Evolutionary conservation across 345 rosid genomes (phyloP).

Genomic region (Luvunga scandens): DNA sequence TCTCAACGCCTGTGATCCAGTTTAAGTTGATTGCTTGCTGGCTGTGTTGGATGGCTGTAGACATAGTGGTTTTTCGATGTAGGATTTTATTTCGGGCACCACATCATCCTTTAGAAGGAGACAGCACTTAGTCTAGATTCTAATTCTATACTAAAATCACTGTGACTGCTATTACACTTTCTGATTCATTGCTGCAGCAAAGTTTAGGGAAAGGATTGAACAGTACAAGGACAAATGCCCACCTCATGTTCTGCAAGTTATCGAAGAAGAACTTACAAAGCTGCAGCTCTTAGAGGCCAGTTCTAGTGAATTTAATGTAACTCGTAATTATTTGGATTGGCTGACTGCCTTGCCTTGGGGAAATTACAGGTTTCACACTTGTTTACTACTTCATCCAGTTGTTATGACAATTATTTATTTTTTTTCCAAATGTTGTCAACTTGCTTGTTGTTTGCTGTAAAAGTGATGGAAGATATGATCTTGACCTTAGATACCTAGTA

Average conservation of each 20-base stretch:
- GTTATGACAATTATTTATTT: not conserved
- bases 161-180: not conserved
- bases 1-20: not conserved
- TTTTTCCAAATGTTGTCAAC: not conserved
- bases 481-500: not conserved
- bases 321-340: constrained; percentile 99
- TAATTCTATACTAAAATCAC: not conserved
- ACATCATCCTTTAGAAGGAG: not conserved
- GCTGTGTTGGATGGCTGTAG: not conserved
- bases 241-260: constrained; percentile 83
- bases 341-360: constrained; percentile 97
- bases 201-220: constrained; percentile 92
- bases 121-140: not conserved
- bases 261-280: constrained; percentile 97
- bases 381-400: constrained; percentile 11
- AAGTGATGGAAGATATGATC: not conserved
- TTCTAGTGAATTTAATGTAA: constrained; percentile 99
- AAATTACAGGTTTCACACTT: constrained; percentile 66
- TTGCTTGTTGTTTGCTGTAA: not conserved
- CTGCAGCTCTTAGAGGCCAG: constrained; percentile 98
- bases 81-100: not conserved
- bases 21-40: not conserved
- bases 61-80: not conserved
- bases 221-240: constrained; percentile 87
- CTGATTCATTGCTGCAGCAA: constrained; percentile 52